These are phyloP conservation scores for Scheffersomyces stipitis DNA, from an alignment of 805 yeast species.

Conservation along the genomic window DNA sequence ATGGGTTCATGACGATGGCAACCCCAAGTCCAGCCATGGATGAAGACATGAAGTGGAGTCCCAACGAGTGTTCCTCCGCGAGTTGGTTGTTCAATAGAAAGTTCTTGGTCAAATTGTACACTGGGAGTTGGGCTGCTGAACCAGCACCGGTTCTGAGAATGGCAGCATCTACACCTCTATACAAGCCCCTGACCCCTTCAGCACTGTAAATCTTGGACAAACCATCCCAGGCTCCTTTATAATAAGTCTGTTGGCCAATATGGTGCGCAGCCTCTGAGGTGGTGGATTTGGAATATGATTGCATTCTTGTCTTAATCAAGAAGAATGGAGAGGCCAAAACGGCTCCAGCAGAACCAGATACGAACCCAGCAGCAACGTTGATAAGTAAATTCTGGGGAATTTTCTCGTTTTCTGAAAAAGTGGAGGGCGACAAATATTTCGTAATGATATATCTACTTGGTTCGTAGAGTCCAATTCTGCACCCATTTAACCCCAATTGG, in stretches of 20 bases:
- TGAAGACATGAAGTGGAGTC: conserved; percentile 70
- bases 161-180: conserved; percentile 93
- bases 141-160: conserved; percentile 93
- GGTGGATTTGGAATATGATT: conserved; percentile 71
- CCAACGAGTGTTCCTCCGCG: conserved; percentile 58
- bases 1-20: conserved; percentile 94
- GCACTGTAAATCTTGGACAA: conserved; percentile 54
- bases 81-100: conserved; percentile 50
- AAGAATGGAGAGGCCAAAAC: conserved; percentile 88
- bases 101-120: conserved; percentile 76
- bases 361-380: conserved; percentile 77
- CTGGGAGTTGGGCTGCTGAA: conserved; percentile 91
- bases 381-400: conserved; percentile 47
- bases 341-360: conserved; percentile 89
- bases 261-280: conserved; percentile 24
- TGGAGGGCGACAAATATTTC: conserved; percentile 47
- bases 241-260: conserved; percentile 92
- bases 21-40: conserved; percentile 88
- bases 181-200: conserved; percentile 79
- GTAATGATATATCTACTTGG: conserved; percentile 71
- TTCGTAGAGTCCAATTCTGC: conserved; percentile 92
- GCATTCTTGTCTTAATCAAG: conserved; percentile 94
- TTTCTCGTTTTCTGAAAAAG: conserved; percentile 41
- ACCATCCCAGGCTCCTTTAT: conserved; percentile 69
- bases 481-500: conserved; percentile 90